A percentile compares a stretch with the other conserved stretches of the same genome.
Evolutionary conservation across 2,329 filamentous ascomycete species (phyloP).

Genomic region (Grosmannia serpens): DNA sequence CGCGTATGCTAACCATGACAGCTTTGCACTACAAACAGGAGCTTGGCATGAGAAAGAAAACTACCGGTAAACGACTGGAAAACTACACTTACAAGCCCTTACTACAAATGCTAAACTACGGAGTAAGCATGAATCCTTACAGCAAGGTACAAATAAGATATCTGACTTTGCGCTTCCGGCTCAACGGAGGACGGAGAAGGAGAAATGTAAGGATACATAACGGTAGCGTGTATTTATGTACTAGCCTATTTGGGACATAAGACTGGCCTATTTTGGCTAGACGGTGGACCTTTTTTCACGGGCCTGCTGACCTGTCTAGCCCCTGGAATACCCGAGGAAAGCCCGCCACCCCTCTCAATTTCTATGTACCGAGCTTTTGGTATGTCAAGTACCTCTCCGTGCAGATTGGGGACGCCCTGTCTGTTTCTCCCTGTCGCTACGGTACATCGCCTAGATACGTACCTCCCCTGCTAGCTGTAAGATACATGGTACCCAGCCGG

Average conservation of each 20-base stretch:
- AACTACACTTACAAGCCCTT: too few species aligned
- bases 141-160: too few species aligned
- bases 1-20: background rate
- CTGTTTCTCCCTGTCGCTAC: background rate
- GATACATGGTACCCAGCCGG: slow-evolving; percentile 10
- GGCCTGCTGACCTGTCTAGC: slow-evolving; percentile 4
- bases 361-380: background rate
- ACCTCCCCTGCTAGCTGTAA: slow-evolving; percentile 9
- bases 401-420: background rate
- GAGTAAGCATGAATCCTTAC: too few species aligned
- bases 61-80: too few species aligned
- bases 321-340: slow-evolving; percentile 3
- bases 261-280: slow-evolving; percentile 8
- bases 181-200: background rate
- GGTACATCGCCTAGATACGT: background rate
- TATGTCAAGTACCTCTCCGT: background rate
- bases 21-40: background rate
- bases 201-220: background rate
- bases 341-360: slow-evolving; percentile 1
- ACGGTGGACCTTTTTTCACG: slow-evolving; percentile 2
- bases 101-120: too few species aligned
- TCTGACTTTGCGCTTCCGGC: background rate
- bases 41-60: background rate
- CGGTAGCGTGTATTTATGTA: background rate
- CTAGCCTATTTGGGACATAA: background rate